Evolutionary conservation across 2,329 filamentous ascomycete species (phyloP), one percentile per base, ranked within the genome.

Genomic region (Sphaerulina musiva): DNA sequence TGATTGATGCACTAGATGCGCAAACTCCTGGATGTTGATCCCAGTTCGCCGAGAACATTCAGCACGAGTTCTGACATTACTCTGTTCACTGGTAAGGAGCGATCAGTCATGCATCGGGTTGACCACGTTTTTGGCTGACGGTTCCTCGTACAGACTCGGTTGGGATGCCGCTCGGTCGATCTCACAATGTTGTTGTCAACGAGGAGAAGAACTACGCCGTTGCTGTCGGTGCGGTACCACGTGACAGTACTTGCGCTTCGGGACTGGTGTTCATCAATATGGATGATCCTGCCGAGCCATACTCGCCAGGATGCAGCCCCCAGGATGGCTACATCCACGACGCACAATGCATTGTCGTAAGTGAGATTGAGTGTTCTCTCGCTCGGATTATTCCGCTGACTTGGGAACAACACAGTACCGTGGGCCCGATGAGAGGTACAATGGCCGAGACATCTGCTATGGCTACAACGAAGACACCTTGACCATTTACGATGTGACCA

Each of bases 291-390:
- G 62, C 71, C n/a, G 79, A 78, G 59, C 75, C 78, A 9, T 74
- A 68, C 14, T 73, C 72, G 1, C 74, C 76, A 10, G 78, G 78
- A 32, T 80, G 78, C 60, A 73, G 74, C 6, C 68, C 71, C 14
- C 65, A 73, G 23, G 78, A 80, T 62, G 78, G 78, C 50, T 80
- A 81, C 32, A 77, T 80, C 12, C 78, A 81, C 66, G 78, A 80
- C 58, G 78, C 78, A 2, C 78, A 59, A 66, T 81, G 78, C 65
- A 67, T 81, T 36, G 72, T 76, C 51, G 44, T 46, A 20, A 46
- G 44, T 34, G 1, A n/a, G 6, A 9, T 9, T 17, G 8, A 2
- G 23, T 34, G 1, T 17, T 17, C 1, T 10, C 9, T 36, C 31
- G 7, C 12, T 10, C 6, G n/a, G 11, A 36, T 12, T 5, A 4